A percentile compares a stretch with the other conserved stretches of the same genome.
phyloP scores from a whole-genome alignment of 805 yeast genomes.

The Ascoidea rubescens region DNA sequence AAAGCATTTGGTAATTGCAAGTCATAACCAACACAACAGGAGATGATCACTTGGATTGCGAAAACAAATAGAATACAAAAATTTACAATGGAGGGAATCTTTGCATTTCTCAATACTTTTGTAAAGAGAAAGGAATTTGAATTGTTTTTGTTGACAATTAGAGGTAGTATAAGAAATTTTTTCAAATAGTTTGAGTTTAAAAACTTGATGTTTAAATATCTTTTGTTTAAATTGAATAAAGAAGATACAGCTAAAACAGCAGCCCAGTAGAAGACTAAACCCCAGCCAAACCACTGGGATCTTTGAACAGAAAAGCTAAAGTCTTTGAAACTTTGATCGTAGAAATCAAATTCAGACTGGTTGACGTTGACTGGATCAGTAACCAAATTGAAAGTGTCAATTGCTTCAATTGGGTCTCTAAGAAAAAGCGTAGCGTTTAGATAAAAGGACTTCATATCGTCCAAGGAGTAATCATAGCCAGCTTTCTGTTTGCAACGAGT shows the following conservation, averaged over 20 bases:
- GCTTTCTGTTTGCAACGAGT: conserved; percentile 23
- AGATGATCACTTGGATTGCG: conserved; percentile 8
- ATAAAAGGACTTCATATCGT: conserved; percentile 20
- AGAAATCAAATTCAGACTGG: conserved; percentile 19
- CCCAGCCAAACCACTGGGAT: conserved; percentile 32
- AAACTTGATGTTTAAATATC: too few species aligned
- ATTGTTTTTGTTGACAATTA: too few species aligned
- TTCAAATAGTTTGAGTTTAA: too few species aligned
- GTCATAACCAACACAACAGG: conserved; percentile 12
- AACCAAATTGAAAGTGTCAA: conserved; percentile 15
- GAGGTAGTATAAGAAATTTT: background rate
- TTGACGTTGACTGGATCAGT: conserved; percentile 21
- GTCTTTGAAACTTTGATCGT: conserved; percentile 22
- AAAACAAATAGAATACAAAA: conserved; percentile 9
- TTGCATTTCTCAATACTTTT: too few species aligned
- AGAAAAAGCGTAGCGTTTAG: conserved; percentile 22
- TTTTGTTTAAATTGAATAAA: conserved; percentile 14
- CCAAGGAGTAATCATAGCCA: conserved; percentile 19
- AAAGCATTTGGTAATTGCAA: conserved; percentile 12
- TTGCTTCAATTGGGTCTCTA: conserved; percentile 14
- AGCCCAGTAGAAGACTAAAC: conserved; percentile 28
- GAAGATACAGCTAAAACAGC: conserved; percentile 20
- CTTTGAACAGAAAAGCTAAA: conserved; percentile 22
- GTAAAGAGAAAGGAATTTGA: background rate
- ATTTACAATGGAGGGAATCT: background rate